These are phyloP conservation scores for Starmerella stigmatis DNA, from an alignment of 805 yeast genomes.

Conservation along the genomic window DNA sequence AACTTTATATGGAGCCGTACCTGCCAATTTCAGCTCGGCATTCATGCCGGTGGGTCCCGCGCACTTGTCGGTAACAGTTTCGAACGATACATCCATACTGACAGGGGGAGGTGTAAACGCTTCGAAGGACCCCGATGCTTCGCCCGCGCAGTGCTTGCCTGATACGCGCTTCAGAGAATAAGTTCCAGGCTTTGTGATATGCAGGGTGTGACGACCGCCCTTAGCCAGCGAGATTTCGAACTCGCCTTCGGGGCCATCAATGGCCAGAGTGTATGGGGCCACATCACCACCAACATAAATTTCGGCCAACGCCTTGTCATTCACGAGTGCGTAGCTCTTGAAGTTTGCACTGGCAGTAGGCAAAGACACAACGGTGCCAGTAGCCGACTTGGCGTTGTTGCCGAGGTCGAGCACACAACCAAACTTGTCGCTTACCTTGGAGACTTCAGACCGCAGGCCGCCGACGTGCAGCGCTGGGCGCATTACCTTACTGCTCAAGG, in stretches of 20 bases:
- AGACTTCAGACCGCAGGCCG: neutral
- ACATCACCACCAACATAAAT: conserved; percentile 26
- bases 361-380: neutral
- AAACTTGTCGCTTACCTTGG: conserved; percentile 2
- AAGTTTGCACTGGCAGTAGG: neutral
- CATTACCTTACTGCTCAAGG: neutral
- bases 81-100: conserved; percentile 35
- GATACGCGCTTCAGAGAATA: conserved; percentile 46
- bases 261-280: conserved; percentile 39
- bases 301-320: conserved; percentile 1
- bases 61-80: conserved; percentile 70
- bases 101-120: conserved; percentile 54
- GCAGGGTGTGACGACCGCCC: conserved; percentile 4
- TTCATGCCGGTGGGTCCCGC: conserved; percentile 83
- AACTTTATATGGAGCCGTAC: conserved; percentile 73
- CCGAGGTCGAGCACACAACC: conserved; percentile 5
- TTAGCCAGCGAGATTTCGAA: neutral
- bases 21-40: conserved; percentile 57
- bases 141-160: conserved; percentile 59
- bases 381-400: neutral
- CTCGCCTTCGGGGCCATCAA: conserved; percentile 10
- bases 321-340: neutral
- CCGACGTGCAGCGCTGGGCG: neutral
- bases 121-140: conserved; percentile 44
- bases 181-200: conserved; percentile 44